Percentiles rank a stretch among this genome's conserved stretches.
These are phyloP conservation scores for Backusella liffmaniae DNA, from an alignment of 192 early-diverging fungal species.

Conservation along the genomic window DNA sequence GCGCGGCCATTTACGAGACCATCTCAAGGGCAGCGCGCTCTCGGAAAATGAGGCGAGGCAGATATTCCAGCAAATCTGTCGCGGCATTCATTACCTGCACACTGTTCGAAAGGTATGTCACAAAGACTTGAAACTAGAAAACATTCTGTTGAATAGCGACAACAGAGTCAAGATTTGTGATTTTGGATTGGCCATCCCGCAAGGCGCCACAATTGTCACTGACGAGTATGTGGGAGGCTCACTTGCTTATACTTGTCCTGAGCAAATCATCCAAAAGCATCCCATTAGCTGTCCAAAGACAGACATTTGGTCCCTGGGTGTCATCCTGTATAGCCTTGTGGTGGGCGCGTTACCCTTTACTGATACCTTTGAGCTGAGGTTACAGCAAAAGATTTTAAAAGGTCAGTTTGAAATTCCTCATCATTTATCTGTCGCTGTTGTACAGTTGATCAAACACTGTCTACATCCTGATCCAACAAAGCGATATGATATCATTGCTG, in stretches of 20 bases:
- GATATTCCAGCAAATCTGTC: constrained; percentile 75
- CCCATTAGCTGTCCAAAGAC: constrained; percentile 48
- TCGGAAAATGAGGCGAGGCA: constrained; percentile 48
- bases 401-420: constrained; percentile 50
- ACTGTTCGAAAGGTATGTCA: constrained; percentile 60
- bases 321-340: constrained; percentile 70
- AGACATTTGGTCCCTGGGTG: constrained; percentile 80
- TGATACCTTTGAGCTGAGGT: constrained; percentile 69
- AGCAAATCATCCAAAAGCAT: constrained; percentile 50
- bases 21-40: constrained; percentile 43
- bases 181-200: constrained; percentile 71
- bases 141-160: constrained; percentile 70
- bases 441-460: constrained; percentile 42
- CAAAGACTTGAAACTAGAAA: constrained; percentile 93
- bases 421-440: constrained; percentile 34
- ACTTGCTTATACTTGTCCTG: constrained; percentile 70
- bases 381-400: constrained; percentile 69
- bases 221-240: constrained; percentile 53
- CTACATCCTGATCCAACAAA: constrained; percentile 45
- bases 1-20: constrained; percentile 62
- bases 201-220: constrained; percentile 16
- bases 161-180: constrained; percentile 79
- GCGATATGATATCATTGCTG: constrained; percentile 41
- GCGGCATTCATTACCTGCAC: constrained; percentile 81
- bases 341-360: constrained; percentile 69